Conservation (phyloP, 208 protist species). For the Acanthamoeba quina region DNA sequence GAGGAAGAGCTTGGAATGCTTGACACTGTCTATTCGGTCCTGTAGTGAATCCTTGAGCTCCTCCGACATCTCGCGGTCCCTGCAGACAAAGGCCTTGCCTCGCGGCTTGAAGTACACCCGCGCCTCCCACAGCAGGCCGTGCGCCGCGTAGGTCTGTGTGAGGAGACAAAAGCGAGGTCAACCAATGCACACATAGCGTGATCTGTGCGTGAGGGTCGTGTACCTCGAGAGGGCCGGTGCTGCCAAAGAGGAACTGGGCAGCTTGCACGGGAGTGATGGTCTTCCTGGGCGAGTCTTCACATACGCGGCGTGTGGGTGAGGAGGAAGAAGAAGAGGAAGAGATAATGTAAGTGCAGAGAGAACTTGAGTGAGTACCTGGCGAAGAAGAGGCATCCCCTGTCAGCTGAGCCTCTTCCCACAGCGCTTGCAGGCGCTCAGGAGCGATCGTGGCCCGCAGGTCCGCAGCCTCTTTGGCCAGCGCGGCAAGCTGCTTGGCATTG, state of each 20-base stretch:
- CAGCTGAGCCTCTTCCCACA: not conserved
- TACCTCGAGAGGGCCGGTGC: slow-evolving; percentile 23
- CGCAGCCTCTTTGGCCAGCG: slow-evolving; percentile 6
- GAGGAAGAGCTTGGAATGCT: not conserved
- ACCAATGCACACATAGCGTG: not conserved
- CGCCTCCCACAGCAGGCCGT: slow-evolving; percentile 3
- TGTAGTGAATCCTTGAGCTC: not conserved
- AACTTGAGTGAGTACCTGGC: not conserved
- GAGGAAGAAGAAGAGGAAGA: not conserved
- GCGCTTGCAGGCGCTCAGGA: not conserved
- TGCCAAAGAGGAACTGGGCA: slow-evolving; percentile 22
- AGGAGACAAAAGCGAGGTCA: not conserved
- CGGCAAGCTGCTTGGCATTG: slow-evolving; percentile 38
- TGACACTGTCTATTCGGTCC: not conserved
- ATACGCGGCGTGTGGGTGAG: not conserved
- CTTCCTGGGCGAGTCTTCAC: not conserved
- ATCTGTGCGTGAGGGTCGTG: no score
- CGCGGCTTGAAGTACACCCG: slow-evolving; percentile 43
- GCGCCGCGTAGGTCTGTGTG: slow-evolving; percentile 12
- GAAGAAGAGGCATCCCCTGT: not conserved
- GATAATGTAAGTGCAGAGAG: not conserved
- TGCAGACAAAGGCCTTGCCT: not conserved
- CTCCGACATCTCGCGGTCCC: not conserved
- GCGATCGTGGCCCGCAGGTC: slow-evolving; percentile 17
- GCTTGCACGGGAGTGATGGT: not conserved